These are phyloP conservation scores for Puccinia sorghi DNA, from an alignment of 1,284 basidiomycete genomes.

Conservation along the genomic window DNA sequence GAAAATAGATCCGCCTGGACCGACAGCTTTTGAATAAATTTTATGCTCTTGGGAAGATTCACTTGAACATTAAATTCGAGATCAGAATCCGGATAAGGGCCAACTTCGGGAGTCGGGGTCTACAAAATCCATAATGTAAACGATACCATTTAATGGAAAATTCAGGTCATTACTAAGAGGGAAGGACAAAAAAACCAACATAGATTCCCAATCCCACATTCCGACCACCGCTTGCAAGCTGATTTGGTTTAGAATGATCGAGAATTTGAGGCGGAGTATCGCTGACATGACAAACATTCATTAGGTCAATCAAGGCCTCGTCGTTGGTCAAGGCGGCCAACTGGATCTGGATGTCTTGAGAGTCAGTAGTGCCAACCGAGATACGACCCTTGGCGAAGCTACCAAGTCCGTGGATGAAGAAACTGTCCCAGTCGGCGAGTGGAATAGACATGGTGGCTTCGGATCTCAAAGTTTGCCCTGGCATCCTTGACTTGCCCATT, in stretches of 20 bases:
- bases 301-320: conserved; percentile 36
- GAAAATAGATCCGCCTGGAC: conserved; percentile 27
- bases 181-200: conserved; percentile 23
- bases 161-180: background rate
- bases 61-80: conserved; percentile 39
- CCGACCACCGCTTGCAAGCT: background rate
- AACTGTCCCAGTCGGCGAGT: conserved; percentile 10
- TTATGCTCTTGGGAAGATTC: conserved; percentile 8
- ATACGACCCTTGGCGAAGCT: conserved; percentile 48
- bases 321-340: conserved; percentile 34
- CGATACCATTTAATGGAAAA: background rate
- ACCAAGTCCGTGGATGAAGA: conserved; percentile 43
- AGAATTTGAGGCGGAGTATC: background rate
- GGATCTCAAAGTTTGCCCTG: conserved; percentile 7
- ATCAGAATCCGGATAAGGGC: conserved; percentile 44
- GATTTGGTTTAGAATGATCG: background rate
- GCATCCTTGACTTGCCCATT: background rate
- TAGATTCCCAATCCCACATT: conserved; percentile 41
- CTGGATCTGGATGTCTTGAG: conserved; percentile 18
- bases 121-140: background rate
- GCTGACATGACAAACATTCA: conserved; percentile 41
- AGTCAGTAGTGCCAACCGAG: conserved; percentile 25
- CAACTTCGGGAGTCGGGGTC: conserved; percentile 45
- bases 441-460: conserved; percentile 9
- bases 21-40: background rate